phyloP scores from a whole-genome alignment of 768 basidiomycete genomes.

The Suillus bovinus region DNA sequence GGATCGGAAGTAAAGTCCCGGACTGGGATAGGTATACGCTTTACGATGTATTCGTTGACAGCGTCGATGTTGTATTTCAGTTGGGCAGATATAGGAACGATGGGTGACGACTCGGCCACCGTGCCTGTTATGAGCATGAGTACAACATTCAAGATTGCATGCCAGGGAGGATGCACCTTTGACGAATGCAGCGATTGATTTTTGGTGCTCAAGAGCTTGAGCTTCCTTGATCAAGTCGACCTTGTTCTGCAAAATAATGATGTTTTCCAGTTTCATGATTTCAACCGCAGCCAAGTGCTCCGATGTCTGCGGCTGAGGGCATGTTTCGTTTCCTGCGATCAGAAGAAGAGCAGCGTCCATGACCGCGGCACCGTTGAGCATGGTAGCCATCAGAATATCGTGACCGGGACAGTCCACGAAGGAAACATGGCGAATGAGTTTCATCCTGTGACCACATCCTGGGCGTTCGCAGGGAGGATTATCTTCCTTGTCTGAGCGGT shows the following conservation, averaged over 20 bases:
- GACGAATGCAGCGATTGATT: constrained; percentile 93
- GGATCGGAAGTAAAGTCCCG: constrained; percentile 93
- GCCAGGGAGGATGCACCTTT: constrained; percentile 58
- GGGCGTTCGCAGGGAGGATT: constrained; percentile 91
- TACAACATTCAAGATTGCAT: background rate
- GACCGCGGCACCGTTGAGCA: constrained; percentile 99
- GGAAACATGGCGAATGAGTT: constrained; percentile 92
- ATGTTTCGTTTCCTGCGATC: constrained; percentile 97
- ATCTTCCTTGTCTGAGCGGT: constrained; percentile 92
- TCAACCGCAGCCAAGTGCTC: constrained; percentile 99
- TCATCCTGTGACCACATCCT: constrained; percentile 89
- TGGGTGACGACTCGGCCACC: constrained; percentile 95
- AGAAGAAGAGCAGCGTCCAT: constrained; percentile 98
- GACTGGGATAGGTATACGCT: constrained; percentile 90
- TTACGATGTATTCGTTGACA: constrained; percentile 98
- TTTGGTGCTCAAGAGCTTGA: constrained; percentile 93
- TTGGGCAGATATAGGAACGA: constrained; percentile 98
- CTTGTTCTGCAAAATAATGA: constrained; percentile 98
- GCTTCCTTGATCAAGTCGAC: constrained; percentile 96
- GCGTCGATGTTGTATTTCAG: constrained; percentile 99
- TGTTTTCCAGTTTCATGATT: constrained; percentile 98
- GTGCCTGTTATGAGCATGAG: constrained; percentile 59
- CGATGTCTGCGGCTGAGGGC: constrained; percentile 98
- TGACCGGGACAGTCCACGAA: constrained; percentile 98
- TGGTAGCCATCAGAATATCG: constrained; percentile 99